Evolutionary conservation across 192 early-diverging fungal genomes (phyloP), one percentile per base, ranked within the genome.

Genomic region (Linnemannia schmuckeri): DNA sequence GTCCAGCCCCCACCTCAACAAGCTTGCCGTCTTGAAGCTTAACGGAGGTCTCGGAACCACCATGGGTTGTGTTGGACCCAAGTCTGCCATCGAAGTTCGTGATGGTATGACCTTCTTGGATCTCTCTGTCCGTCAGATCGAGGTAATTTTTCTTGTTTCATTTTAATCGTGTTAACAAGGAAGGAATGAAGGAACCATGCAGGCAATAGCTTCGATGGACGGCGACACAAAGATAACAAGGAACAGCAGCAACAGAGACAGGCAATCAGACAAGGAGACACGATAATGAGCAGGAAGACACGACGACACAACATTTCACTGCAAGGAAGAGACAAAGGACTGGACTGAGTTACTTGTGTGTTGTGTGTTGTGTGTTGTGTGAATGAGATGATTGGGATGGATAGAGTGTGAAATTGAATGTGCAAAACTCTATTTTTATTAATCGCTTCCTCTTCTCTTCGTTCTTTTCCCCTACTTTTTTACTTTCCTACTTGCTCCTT

Each of bases 1-100:
- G 33, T 89, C 89, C 69, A 74, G 92, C 42, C 89, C 90, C n/a
- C 89, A 95, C 80, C 92, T 99, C 38, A 89, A 82, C 69, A 98
- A 99, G 90, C 93, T 99, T 17, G 98, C 97, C 24, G 98, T 99
- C 12, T 90, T 99, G 27, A 99, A 99, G 91, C 92, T 99, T 69
- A 99, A 99, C 83, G 98, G 98, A 89, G 98, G 98, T 77, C 92
- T 99, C 27, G 98, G 97, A 27, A 99, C 98, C 41, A 98, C 98
- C 70, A 99, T 99, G 98, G 98, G 98, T 52, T 98, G 97, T 80
- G 95, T 98, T 78, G 98, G 98, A 41, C 98, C 98, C 72, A 99
- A 99, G 91, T 95, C 94, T 87, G 97, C 95, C 35, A 99, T 99
- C 80, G 98, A 98, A 93, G 98, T 99, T 38, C 94, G 97, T 70